Evolutionary conservation across 2,329 filamentous ascomycete species (phyloP), one percentile per base, ranked within the genome.

Genomic region (Alternaria tenuissima): DNA sequence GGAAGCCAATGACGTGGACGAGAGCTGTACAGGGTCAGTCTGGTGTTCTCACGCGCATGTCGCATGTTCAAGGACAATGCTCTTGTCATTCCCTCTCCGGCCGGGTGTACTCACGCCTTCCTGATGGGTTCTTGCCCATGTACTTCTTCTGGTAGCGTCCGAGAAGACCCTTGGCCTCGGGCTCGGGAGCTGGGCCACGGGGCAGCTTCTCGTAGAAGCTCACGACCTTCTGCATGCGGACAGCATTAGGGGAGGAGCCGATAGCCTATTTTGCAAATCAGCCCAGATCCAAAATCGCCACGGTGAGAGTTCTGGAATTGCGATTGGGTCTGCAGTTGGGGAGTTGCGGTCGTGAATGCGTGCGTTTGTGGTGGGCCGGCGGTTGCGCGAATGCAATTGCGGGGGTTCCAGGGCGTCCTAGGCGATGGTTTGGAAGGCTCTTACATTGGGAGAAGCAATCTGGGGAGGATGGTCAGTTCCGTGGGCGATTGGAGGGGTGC

Each of bases 141-240:
- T 99, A 94, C 68, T 84, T 83, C 70, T 83, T 82, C 80, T 95
- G 92, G 87, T 99, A 99, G 82, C 92, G 88, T 77, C 90, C 91
- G 76, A 97, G 83, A 64, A 96, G 84, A 74, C 95, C 94, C 78
- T 88, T 91, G 70, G 91, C 82, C 87, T 96, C 89, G 73, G 88
- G 81, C 81, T 93, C 89, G 76, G 95, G 94, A 76, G 94, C 94
- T 72, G 92, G 82, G 74, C 95, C 96, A 78, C 94, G 93, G 79
- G 96, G 95, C 62, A 99, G 93, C 83, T 94, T 96, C 86, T 96
- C 93, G 88, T 99, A 99, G 88, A 99, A 98, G 85, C 88, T 92
- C 82, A 98, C 94, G 74, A 99, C 93, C 77, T 94, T 92, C 82
- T 96, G 91, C 95, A 99, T 98, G 81, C 94, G 93, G 78, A 93